phyloP scores from a whole-genome alignment of 495 filamentous ascomycete species.

The Penicillium goetzii region DNA sequence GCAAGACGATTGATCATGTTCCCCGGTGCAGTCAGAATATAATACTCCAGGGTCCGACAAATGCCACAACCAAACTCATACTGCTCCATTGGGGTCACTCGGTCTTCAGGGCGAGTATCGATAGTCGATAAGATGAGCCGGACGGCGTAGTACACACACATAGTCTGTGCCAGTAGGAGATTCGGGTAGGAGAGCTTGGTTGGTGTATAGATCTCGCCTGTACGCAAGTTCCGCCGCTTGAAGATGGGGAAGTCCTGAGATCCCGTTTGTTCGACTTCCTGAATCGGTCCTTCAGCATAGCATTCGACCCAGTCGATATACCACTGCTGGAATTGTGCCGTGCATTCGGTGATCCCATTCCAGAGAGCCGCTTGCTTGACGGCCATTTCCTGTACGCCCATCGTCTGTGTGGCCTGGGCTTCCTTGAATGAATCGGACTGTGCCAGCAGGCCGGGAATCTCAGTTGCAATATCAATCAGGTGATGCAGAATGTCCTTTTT shows the following conservation, averaged over 20 bases:
- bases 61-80: constrained; percentile 48
- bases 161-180: constrained; percentile 47
- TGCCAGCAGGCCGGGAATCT: constrained; percentile 40
- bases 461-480: constrained; percentile 45
- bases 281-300: constrained; percentile 40
- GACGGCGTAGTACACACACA: constrained; percentile 46
- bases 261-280: constrained; percentile 32
- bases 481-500: constrained; percentile 49
- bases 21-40: constrained; percentile 44
- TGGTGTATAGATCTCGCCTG: constrained; percentile 40
- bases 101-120: constrained; percentile 40
- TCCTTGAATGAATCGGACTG: constrained; percentile 40
- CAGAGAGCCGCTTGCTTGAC: constrained; percentile 45
- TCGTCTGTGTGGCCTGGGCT: constrained; percentile 22
- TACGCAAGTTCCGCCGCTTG: constrained; percentile 44
- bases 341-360: constrained; percentile 44
- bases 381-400: constrained; percentile 40
- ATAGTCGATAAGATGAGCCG: constrained; percentile 45
- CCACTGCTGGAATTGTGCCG: constrained; percentile 40
- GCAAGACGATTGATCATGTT: constrained; percentile 56
- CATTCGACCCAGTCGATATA: constrained; percentile 39
- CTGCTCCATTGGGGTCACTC: constrained; percentile 40
- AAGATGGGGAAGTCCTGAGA: constrained; percentile 45
- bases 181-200: constrained; percentile 46
- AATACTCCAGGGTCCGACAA: constrained; percentile 47